phyloP scores from a whole-genome alignment of 2,329 filamentous ascomycete species.

The Apiospora pterosperma region DNA sequence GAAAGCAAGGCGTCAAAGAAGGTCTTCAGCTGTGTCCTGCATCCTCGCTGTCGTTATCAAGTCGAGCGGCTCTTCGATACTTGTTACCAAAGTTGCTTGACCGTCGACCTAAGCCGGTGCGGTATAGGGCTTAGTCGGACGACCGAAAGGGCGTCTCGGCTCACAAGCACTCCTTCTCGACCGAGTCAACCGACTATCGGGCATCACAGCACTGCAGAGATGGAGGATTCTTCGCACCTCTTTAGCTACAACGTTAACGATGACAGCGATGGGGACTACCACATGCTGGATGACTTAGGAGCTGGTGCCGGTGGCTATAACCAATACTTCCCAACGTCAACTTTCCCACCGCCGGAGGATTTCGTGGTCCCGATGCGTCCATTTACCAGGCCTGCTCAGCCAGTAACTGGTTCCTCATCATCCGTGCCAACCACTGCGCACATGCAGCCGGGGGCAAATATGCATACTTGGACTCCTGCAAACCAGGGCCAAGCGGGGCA shows the following conservation, averaged over 20 bases:
- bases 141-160: not conserved
- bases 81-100: not conserved
- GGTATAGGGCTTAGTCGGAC: not conserved
- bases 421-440: not conserved
- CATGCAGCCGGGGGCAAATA: not conserved
- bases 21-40: not conserved
- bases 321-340: constrained; percentile 8
- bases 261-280: constrained; percentile 14
- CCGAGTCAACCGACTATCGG: not conserved
- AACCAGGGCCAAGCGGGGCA: constrained; percentile 6
- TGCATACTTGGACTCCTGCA: not conserved
- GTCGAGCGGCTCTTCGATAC: not conserved
- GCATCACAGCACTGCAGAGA: constrained; percentile 4
- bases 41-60: not conserved
- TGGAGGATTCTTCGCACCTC: constrained; percentile 20
- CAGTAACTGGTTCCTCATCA: not conserved
- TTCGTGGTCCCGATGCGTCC: constrained; percentile 12
- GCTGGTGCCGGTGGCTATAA: constrained; percentile 12
- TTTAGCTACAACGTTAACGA: constrained; percentile 18
- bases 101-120: too few relatives aligned
- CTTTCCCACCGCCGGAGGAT: constrained; percentile 9
- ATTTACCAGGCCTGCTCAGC: not conserved
- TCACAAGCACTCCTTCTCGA: too few relatives aligned
- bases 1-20: not conserved
- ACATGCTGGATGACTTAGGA: constrained; percentile 15